A percentile compares a stretch with the other conserved stretches of the same genome.
phyloP scores from a whole-genome alignment of 495 filamentous ascomycete genomes.

The Trichoderma asperelloides region DNA sequence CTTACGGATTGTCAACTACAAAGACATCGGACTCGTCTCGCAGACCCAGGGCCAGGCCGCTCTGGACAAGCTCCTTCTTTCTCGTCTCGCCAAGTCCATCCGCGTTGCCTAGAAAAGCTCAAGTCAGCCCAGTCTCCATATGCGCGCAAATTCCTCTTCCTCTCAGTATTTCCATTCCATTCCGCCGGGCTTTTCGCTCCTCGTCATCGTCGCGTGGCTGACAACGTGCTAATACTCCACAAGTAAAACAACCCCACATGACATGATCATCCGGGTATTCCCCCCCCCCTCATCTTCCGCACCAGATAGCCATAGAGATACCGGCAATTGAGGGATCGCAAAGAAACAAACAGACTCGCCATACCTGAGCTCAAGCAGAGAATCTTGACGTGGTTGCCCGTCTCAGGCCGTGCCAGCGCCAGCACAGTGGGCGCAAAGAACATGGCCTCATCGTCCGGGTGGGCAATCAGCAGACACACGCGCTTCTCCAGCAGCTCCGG shows the following conservation, averaged over 20 bases:
- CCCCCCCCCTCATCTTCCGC: not conserved
- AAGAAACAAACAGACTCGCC: constrained; percentile 11
- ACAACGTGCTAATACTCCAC: too few relatives aligned
- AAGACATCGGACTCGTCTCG: constrained; percentile 64
- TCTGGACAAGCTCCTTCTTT: constrained; percentile 73
- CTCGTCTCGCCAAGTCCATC: constrained; percentile 77
- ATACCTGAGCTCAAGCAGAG: constrained; percentile 80
- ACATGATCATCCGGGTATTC: not conserved
- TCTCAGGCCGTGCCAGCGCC: constrained; percentile 59
- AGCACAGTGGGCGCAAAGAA: constrained; percentile 91
- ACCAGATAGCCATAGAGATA: not conserved
- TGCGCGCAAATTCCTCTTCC: not conserved
- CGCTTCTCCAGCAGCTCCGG: constrained; percentile 67
- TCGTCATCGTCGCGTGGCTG: not conserved
- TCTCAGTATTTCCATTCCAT: not conserved
- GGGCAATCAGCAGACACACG: constrained; percentile 85
- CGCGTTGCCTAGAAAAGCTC: constrained; percentile 53
- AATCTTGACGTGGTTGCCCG: constrained; percentile 86
- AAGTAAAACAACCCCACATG: not conserved
- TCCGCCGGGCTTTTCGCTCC: not conserved
- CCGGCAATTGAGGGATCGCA: not conserved
- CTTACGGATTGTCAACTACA: constrained; percentile 62
- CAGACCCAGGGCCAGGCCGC: constrained; percentile 65
- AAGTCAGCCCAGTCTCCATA: not conserved
- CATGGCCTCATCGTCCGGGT: constrained; percentile 99